Evolutionary conservation across 805 yeast species (phyloP), one percentile per base, ranked within the genome.

Genomic region (Candida sithepensis): DNA sequence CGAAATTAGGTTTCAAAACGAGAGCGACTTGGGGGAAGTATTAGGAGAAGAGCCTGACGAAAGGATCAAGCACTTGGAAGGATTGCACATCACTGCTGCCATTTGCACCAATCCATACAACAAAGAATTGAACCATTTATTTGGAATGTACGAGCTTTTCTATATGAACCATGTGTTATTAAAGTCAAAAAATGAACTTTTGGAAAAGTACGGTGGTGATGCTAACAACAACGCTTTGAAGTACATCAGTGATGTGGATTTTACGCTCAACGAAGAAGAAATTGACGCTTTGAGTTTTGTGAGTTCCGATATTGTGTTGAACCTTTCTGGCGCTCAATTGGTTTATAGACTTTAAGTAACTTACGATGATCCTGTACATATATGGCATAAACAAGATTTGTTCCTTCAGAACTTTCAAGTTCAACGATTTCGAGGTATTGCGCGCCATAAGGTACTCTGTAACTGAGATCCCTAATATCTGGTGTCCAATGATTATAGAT

Each of bases 81-180:
- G 46, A 8, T 50, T 58, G 12, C 64, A 59, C 39, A 45, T 57
- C 41, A 52, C 61, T 2, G 26, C 57, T 12, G 64, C 58, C 2
- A 49, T 55, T 10, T 42, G 46, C 26, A 37, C 18, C 5, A 19
- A 46, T 2, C 41, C 39, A 14, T 21, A 23, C 14, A 6, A 22
- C 2, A 36, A 44, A 22, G 37, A 21, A 3, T 36, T 30, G 20
- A 44, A 39, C 41, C 44, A 39, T n/a, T 45, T 44, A 1, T 61
- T 59, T 39, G 65, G 63, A 4, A 57, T 57, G 57, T 58, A 55
- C 45, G 66, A 62, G 43, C 47, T 57, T 9, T 48, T 47, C 32
- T 62, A 57, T 41, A 23, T 62, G 32, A 61, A 58, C 43, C 53
- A 62, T 33, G 59, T 59, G 24, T 41, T 60, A 7, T 42, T 60